Base-by-base conservation (phyloP, 345 rosid genomes). In the Firmiana major region DNA sequence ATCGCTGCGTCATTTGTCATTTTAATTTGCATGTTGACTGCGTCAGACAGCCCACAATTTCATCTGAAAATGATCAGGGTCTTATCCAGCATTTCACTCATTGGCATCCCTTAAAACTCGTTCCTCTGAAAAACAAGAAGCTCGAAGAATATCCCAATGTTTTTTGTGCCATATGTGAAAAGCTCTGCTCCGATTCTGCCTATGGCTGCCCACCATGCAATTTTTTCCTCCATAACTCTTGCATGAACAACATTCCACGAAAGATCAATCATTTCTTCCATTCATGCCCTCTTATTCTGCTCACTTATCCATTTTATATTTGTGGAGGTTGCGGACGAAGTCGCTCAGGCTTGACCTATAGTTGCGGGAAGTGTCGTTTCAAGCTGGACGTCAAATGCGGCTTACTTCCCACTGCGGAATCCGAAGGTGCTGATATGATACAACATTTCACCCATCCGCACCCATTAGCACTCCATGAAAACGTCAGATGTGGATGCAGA, bases 81-180 rank as follows among this genome's bases (percentile, higher is more conserved):
- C 34, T 21, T 31, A 72, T 72, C 38, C 64, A 45, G 49, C 81
- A 63, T 53, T 72, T 62, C 26, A 40, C 71, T 58, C 72, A 72
- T 48, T 8, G 60, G 31, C 81, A 78, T 51, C 77, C 77, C 26
- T 60, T 78, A 57, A 36, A 55, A 51, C 63, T 71, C 16, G 7
- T 3, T 31, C 34, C 34, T 31, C 34, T 31, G 34, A 31, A n/a
- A 0, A 73, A 36, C 5, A n/a, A 15, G 9, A 58, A 8, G 3
- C 2, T 11, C 66, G 22, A 68, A 15, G 58, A 45, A 17, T 40
- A 13, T 59, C 17, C 1, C 0, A 1, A 48, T 46, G 13, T 17
- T 60, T 46, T 11, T 28, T 78, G 80, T 48, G 59, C 12, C 36
- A 54, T 63, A 71, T 78, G 76, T 19, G 22, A 46, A 12, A 78